Evolutionary conservation across 2,329 filamentous ascomycete species (phyloP).

Genomic region (Pezicula carpinea): DNA sequence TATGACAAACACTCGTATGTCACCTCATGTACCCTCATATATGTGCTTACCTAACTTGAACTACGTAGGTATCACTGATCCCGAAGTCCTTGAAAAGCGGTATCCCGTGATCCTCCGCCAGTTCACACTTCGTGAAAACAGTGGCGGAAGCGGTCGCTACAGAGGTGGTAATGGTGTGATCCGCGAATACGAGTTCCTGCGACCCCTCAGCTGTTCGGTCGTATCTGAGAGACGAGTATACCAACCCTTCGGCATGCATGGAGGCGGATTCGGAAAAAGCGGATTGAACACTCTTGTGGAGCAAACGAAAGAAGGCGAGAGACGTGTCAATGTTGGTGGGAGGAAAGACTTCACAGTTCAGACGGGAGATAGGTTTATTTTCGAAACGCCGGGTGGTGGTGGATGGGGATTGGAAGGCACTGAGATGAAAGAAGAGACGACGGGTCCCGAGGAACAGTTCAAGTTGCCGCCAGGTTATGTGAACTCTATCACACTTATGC

Average conservation of each 20-base stretch:
- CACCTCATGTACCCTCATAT: no score
- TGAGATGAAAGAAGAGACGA: conserved; percentile 1
- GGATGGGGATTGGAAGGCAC: conserved; percentile 13
- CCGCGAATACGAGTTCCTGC: conserved; percentile 73
- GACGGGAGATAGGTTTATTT: conserved; percentile 17
- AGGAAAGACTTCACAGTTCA: conserved; percentile 16
- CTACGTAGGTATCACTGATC: conserved; percentile 57
- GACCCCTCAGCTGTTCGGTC: conserved; percentile 70
- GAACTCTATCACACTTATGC: conserved; percentile 1
- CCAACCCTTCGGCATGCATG: conserved; percentile 74
- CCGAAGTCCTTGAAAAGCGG: conserved; percentile 70
- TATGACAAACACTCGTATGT: conserved; percentile 73
- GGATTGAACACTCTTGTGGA: conserved; percentile 81
- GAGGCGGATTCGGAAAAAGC: conserved; percentile 70
- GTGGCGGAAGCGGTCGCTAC: conserved; percentile 60
- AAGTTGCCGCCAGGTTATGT: background rate
- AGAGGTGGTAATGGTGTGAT: conserved; percentile 69
- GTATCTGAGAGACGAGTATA: conserved; percentile 72
- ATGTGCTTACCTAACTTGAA: no score
- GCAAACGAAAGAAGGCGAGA: conserved; percentile 29
- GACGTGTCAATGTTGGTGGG: conserved; percentile 17
- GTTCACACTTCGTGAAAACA: conserved; percentile 59
- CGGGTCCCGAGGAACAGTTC: background rate
- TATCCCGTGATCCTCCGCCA: conserved; percentile 69
- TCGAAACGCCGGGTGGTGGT: conserved; percentile 20